These are phyloP conservation scores for Mucor racemosus DNA, from an alignment of 371 early-diverging fungal genomes.

Conservation along the genomic window DNA sequence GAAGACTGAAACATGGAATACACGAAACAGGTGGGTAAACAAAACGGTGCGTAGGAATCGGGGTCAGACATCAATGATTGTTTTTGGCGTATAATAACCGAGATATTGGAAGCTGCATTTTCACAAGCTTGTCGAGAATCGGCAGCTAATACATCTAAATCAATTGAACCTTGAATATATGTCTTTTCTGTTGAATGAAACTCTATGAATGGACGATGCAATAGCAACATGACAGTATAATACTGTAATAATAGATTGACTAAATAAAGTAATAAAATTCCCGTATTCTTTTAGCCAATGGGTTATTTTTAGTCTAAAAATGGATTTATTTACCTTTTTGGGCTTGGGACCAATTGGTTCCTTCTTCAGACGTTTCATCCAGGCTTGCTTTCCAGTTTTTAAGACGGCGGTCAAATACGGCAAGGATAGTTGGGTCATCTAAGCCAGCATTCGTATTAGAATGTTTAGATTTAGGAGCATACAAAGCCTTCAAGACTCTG, in stretches of 20 bases:
- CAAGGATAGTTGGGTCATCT: slow-evolving; percentile 49
- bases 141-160: slow-evolving; percentile 34
- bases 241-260: slow-evolving; percentile 58
- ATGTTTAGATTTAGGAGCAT: slow-evolving; percentile 50
- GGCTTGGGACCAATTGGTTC: slow-evolving; percentile 26
- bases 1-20: slow-evolving; percentile 56
- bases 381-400: slow-evolving; percentile 42
- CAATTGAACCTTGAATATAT: slow-evolving; percentile 9
- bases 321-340: slow-evolving; percentile 42
- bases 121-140: slow-evolving; percentile 40
- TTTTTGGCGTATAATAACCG: slow-evolving; percentile 32
- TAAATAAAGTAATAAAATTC: slow-evolving; percentile 17
- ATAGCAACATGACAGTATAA: slow-evolving; percentile 53
- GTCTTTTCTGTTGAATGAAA: slow-evolving; percentile 19
- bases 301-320: slow-evolving; percentile 21
- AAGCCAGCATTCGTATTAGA: slow-evolving; percentile 44
- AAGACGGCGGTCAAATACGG: slow-evolving; percentile 50
- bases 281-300: slow-evolving; percentile 1
- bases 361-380: slow-evolving; percentile 28
- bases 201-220: slow-evolving; percentile 61
- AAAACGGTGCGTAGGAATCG: slow-evolving; percentile 35
- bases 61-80: slow-evolving; percentile 28
- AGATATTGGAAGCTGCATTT: slow-evolving; percentile 38
- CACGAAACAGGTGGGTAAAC: slow-evolving; percentile 50
- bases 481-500: slow-evolving; percentile 46